phyloP scores from a whole-genome alignment of 768 basidiomycete genomes.

The Mycena latifolia region DNA sequence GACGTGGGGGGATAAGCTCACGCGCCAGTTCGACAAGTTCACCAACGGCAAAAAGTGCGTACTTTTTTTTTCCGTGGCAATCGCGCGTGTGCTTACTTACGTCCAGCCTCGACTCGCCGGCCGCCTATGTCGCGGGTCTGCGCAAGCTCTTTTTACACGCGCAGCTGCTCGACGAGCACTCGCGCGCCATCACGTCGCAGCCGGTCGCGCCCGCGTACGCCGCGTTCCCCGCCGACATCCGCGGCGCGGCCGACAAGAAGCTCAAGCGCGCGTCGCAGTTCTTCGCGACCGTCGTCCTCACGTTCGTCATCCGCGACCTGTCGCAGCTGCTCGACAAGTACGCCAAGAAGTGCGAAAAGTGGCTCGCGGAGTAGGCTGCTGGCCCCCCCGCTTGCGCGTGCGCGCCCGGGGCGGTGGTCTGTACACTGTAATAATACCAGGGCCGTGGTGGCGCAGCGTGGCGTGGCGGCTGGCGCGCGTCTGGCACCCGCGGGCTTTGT shows the following conservation, averaged over 20 bases:
- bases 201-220: conserved; percentile 81
- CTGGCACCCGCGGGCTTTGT: conserved; percentile 22
- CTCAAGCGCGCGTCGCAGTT: conserved; percentile 91
- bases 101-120: conserved; percentile 87
- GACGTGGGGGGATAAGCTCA: conserved; percentile 81
- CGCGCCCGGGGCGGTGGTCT: too few relatives aligned
- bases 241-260: conserved; percentile 74
- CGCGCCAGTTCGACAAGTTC: conserved; percentile 83
- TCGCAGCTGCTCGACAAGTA: conserved; percentile 92
- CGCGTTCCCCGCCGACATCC: conserved; percentile 74
- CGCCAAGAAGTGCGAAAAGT: conserved; percentile 93
- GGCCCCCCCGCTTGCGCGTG: neutral
- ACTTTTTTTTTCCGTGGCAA: conserved; percentile 16
- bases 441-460: neutral
- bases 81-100: conserved; percentile 33
- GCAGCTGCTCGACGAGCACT: conserved; percentile 91
- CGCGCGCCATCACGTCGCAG: conserved; percentile 75
- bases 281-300: conserved; percentile 88
- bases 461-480: conserved; percentile 4
- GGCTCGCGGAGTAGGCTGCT: conserved; percentile 82
- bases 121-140: conserved; percentile 83
- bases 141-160: conserved; percentile 78
- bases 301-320: conserved; percentile 90
- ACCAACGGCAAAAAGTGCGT: conserved; percentile 91
- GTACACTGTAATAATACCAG: too few relatives aligned